Evolutionary conservation across 352 stramenopile species (phyloP), one percentile per base, ranked within the genome.

Genomic region (Globisporangium nodosum): DNA sequence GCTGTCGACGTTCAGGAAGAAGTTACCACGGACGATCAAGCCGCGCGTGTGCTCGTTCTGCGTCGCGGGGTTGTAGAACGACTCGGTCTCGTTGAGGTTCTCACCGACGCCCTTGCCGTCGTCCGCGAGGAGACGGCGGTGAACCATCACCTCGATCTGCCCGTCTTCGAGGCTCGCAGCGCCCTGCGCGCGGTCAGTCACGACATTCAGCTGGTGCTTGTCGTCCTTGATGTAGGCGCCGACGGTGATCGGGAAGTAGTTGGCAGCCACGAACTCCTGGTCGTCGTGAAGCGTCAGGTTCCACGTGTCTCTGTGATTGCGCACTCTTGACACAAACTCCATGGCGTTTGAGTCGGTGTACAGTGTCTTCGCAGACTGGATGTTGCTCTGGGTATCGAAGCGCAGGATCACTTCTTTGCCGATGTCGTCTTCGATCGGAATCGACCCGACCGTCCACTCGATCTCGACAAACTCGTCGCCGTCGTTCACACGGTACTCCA

Each of bases 241-340:
- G 6, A 93, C 87, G 54, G 92, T 99, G n/a, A 99, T 91, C 1
- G 97, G 97, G 63, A 98, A 98, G 75, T 98, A 99, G 70, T 99
- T 99, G 43, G 91, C 94, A 13, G 96, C 85, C 46, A 99, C 85
- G 49, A 86, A 88, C 70, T 99, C 92, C 52, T 88, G 81, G 24
- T 97, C 87, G 39, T 96, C 96, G 60, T 70, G 97, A 35, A 75
- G 69, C 49, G 77, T 85, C 37, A 97, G 58, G 54, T 97, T 81
- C 85, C 86, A 98, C 37, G 88, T 96, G 30, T 89, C 81, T 20
- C 93, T 78, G 61, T 91, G 76, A 69, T 97, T 93, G 35, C 88
- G 80, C 57, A 92, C 73, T 21, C 96, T 87, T 42, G 90, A 67
- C 54, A 98, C 68, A 60, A 98, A 98, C 70, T 98, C 95, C 39